A percentile compares a stretch with the other conserved stretches of the same genome.
Evolutionary conservation across 1,284 basidiomycete species (phyloP).

Genomic region (Phlebopus sp.): DNA sequence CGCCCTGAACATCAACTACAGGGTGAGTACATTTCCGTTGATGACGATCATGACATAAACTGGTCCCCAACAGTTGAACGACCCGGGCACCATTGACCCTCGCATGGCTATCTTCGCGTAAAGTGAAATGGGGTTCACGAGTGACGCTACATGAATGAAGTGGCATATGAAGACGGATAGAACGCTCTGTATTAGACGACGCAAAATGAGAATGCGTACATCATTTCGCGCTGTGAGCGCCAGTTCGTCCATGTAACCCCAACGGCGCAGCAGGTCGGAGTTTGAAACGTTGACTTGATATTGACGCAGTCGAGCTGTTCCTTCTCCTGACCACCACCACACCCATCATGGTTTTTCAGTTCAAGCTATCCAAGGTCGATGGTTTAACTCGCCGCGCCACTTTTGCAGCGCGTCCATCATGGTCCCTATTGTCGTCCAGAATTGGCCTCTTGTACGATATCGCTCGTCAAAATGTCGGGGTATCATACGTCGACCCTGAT

Average conservation of each 20-base stretch:
- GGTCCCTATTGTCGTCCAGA: constrained; percentile 53
- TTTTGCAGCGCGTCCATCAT: constrained; percentile 50
- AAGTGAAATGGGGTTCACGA: constrained; percentile 11
- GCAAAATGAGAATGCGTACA: neutral
- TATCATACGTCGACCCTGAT: constrained; percentile 67
- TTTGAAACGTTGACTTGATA: constrained; percentile 35
- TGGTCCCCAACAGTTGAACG: constrained; percentile 52
- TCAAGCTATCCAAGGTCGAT: constrained; percentile 54
- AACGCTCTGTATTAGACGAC: neutral
- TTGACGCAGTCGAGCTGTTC: neutral
- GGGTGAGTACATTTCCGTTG: constrained; percentile 38
- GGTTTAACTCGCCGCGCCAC: constrained; percentile 56
- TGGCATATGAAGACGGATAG: too few relatives aligned
- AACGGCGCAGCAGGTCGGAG: constrained; percentile 39
- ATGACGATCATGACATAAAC: constrained; percentile 5
- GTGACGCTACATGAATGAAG: constrained; percentile 2
- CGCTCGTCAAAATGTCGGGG: constrained; percentile 52
- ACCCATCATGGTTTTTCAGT: constrained; percentile 42
- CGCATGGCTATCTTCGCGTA: constrained; percentile 67
- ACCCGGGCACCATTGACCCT: constrained; percentile 64
- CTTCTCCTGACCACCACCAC: constrained; percentile 13
- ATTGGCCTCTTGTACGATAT: constrained; percentile 58
- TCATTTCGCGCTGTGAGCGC: constrained; percentile 2
- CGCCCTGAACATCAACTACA: constrained; percentile 60
- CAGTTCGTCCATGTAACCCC: too few relatives aligned